A percentile compares a stretch with the other conserved stretches of the same genome.
Conservation (phyloP, 2,329 filamentous ascomycete species). For the Bertia moriformis region DNA sequence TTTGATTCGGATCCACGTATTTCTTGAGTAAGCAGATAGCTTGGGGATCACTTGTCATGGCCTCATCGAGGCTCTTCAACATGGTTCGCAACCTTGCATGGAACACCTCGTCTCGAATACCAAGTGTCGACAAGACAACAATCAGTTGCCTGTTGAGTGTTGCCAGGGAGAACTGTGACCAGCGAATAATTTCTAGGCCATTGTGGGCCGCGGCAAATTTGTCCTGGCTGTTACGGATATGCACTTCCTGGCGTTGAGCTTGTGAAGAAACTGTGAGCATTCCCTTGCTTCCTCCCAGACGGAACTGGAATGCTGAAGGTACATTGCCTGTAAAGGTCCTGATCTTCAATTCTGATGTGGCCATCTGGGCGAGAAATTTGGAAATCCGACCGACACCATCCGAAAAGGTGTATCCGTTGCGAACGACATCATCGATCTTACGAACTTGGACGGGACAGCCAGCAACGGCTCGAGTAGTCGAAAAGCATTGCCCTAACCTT, state of each 20-base stretch:
- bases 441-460: constrained; percentile 42
- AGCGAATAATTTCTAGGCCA: constrained; percentile 72
- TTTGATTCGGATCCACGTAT: constrained; percentile 75
- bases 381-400: constrained; percentile 95
- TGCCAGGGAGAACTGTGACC: constrained; percentile 61
- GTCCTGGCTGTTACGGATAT: constrained; percentile 70
- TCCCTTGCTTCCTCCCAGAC: constrained; percentile 83
- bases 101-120: constrained; percentile 56
- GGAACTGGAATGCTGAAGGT: constrained; percentile 82
- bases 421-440: constrained; percentile 54
- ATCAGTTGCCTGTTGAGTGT: constrained; percentile 86
- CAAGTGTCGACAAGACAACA: constrained; percentile 64
- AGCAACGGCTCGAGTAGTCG: constrained; percentile 67
- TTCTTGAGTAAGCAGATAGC: constrained; percentile 57
- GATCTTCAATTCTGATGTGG: constrained; percentile 56
- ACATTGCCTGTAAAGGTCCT: constrained; percentile 26
- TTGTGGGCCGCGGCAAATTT: constrained; percentile 67
- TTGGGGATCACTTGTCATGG: constrained; percentile 48
- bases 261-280: constrained; percentile 65
- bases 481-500: constrained; percentile 86
- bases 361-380: constrained; percentile 55
- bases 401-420: constrained; percentile 61
- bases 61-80: constrained; percentile 51
- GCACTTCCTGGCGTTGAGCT: constrained; percentile 51
- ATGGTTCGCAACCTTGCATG: constrained; percentile 51